Conservation (phyloP, 352 stramenopile genomes). For the Phytophthora citrophthora region DNA sequence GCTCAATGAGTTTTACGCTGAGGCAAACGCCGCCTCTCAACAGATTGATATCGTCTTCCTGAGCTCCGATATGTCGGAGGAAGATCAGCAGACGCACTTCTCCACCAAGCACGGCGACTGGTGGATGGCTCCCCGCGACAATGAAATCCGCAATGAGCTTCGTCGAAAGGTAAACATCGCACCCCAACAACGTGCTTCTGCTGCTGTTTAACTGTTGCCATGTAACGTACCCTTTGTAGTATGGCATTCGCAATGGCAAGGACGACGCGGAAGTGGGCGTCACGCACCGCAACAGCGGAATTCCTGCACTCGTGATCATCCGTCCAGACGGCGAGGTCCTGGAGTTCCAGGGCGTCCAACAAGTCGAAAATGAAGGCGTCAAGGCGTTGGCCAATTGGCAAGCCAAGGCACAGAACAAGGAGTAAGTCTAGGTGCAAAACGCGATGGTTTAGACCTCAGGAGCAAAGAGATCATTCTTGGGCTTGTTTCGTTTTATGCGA, state of each 20-base stretch:
- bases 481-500: slow-evolving; percentile 15
- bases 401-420: slow-evolving; percentile 9
- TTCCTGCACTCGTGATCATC: slow-evolving; percentile 76
- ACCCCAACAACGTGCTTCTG: slow-evolving; percentile 14
- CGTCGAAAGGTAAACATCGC: slow-evolving; percentile 65
- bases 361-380: slow-evolving; percentile 55
- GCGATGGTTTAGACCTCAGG: background rate
- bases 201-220: slow-evolving; percentile 3
- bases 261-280: slow-evolving; percentile 66
- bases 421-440: background rate
- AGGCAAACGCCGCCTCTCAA: slow-evolving; percentile 52
- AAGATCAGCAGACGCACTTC: slow-evolving; percentile 66
- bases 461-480: background rate
- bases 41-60: slow-evolving; percentile 78
- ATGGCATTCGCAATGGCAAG: slow-evolving; percentile 70
- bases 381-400: slow-evolving; percentile 49
- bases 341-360: slow-evolving; percentile 59
- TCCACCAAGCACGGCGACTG: slow-evolving; percentile 70
- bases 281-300: slow-evolving; percentile 62
- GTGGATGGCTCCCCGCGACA: slow-evolving; percentile 71
- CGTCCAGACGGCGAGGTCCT: slow-evolving; percentile 55
- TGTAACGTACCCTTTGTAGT: slow-evolving; percentile 30
- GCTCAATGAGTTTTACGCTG: slow-evolving; percentile 70
- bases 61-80: slow-evolving; percentile 60
- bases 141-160: slow-evolving; percentile 60